Evolutionary conservation across 1,139 yeast genomes (phyloP), one percentile per base, ranked within the genome.

Genomic region (Kurtzmaniella natalensis): DNA sequence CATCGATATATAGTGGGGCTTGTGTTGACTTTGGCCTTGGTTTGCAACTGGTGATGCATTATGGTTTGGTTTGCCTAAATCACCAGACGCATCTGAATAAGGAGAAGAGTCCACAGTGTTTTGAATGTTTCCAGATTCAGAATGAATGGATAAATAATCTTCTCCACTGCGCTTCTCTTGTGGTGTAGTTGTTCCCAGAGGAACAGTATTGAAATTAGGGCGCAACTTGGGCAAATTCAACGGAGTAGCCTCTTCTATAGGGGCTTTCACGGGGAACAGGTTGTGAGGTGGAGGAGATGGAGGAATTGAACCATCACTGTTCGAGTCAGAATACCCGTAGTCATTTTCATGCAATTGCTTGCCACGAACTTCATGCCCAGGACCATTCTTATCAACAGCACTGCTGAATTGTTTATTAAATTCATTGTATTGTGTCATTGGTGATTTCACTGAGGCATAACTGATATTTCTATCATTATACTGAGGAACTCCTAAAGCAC

Each of bases 401-500:
- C 53, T 53, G 25, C 57, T 56, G 44, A 70, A 72, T 37, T 72
- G 72, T 30, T 64, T 63, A 44, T 68, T 70, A 51, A 76, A 72
- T 41, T 73, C 78, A 24, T 72, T 54, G 47, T 72, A 75, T 41
- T 77, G 80, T 1, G 81, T 64, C 61, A 59, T 61, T n/a, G 75
- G 74, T 2, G 72, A 64, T 33, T 61, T 63, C 18, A 67, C 71
- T 6, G 72, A 64, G 2, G 72, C 63, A 41, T 61, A 54, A 37
- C 70, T 61, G 36, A 62, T 57, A 44, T 59, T 57, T 28, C 69
- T 49, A 33, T 54, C 52, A 11, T 47, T 49, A 28, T 49, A 48
- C 18, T 46, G 39, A 10, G 69, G 70, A 9, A 61, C 59, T n/a
- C 45, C 37, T 27, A 48, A 36, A 13, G 36, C 26, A 20, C 37